A percentile compares a stretch with the other conserved stretches of the same genome.
Conservation (phyloP, 805 yeast species). For the Ogataea ganodermae region DNA sequence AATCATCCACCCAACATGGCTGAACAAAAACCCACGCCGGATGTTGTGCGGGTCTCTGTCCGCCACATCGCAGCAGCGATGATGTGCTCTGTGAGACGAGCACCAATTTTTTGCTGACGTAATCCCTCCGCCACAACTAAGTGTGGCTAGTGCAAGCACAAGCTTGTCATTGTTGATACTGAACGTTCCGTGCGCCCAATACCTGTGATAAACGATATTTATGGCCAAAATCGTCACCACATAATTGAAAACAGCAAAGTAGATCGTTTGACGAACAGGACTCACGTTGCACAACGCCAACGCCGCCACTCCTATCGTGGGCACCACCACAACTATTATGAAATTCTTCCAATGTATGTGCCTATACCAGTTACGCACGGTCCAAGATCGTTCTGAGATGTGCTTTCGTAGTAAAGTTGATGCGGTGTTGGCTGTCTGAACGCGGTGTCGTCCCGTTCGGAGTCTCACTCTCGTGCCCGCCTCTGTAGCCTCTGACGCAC, state of each 20-base stretch:
- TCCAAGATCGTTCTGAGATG: conserved; percentile 74
- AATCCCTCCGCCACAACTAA: conserved; percentile 73
- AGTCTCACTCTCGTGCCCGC: conserved; percentile 10
- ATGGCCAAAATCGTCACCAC: conserved; percentile 65
- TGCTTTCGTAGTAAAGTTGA: conserved; percentile 40
- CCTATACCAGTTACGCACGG: conserved; percentile 67
- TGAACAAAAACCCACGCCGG: conserved; percentile 75
- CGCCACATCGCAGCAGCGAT: conserved; percentile 76
- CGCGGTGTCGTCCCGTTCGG: conserved; percentile 36
- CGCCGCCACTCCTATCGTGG: conserved; percentile 37
- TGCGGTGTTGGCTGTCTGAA: conserved; percentile 23
- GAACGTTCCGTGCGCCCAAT: conserved; percentile 67
- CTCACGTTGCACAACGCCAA: conserved; percentile 11
- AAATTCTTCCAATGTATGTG: conserved; percentile 78
- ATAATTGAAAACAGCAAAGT: conserved; percentile 58
- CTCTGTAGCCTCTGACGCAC: background rate
- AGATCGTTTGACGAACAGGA: conserved; percentile 38
- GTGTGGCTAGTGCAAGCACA: conserved; percentile 51
- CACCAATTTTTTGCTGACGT: conserved; percentile 83
- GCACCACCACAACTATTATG: conserved; percentile 55
- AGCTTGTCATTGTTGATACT: conserved; percentile 43
- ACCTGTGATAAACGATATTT: conserved; percentile 82
- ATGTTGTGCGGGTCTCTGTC: conserved; percentile 87
- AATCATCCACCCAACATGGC: conserved; percentile 89
- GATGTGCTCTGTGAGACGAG: conserved; percentile 84